Conservation (phyloP, 2,329 filamentous ascomycete species). For the Orbilia quercus region DNA sequence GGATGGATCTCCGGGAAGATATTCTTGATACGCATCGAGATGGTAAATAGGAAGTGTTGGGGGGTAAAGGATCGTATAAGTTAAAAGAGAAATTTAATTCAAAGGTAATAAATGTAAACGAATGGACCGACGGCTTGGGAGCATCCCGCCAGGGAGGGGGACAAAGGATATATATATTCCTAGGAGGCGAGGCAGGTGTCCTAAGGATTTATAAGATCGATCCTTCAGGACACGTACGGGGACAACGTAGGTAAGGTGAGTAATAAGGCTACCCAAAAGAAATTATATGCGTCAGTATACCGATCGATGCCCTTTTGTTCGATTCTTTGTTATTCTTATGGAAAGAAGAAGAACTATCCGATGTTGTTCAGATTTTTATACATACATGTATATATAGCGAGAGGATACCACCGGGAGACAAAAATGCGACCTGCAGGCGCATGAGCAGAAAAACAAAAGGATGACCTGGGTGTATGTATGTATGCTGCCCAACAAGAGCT, state of each 20-base stretch:
- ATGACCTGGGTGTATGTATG: slow-evolving; percentile 1
- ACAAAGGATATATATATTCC: slow-evolving; percentile 28
- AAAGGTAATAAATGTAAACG: slow-evolving; percentile 32
- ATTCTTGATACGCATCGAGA: slow-evolving; percentile 53
- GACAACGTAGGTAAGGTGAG: slow-evolving; percentile 40
- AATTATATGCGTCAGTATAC: slow-evolving; percentile 45
- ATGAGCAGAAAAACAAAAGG: slow-evolving; percentile 19
- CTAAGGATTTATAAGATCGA: slow-evolving; percentile 50
- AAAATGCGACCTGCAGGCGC: slow-evolving; percentile 27
- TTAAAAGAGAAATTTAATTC: slow-evolving; percentile 23
- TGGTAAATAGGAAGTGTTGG: slow-evolving; percentile 6
- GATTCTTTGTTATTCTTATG: neutral
- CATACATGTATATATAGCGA: slow-evolving; percentile 29
- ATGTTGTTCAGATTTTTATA: slow-evolving; percentile 18
- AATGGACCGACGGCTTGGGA: slow-evolving; percentile 30
- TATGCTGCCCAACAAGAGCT: slow-evolving; percentile 37
- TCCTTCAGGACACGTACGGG: slow-evolving; percentile 34
- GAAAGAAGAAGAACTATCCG: slow-evolving; percentile 17
- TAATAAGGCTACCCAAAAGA: slow-evolving; percentile 53
- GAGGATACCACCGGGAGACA: slow-evolving; percentile 48
- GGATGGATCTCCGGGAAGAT: slow-evolving; percentile 50
- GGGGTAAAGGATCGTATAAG: slow-evolving; percentile 29
- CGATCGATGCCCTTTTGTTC: slow-evolving; percentile 42
- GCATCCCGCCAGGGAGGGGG: slow-evolving; percentile 43
- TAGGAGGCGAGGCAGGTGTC: slow-evolving; percentile 24